Evolutionary conservation across 2,329 filamentous ascomycete genomes (phyloP).

Genomic region (Fusarium brachygibbosum): DNA sequence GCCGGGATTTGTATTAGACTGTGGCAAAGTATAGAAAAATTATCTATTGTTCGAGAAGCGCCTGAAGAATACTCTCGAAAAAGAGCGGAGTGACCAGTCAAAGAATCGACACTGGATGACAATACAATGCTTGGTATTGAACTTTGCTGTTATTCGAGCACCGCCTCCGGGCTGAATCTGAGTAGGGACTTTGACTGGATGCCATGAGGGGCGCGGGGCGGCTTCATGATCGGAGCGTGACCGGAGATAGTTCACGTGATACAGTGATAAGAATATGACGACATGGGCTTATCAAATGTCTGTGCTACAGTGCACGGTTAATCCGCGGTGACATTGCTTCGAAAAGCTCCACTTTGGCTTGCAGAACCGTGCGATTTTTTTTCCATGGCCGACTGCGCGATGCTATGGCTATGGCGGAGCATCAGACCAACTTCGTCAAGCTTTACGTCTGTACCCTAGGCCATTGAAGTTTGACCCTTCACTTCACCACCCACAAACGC

Average conservation of each 20-base stretch:
- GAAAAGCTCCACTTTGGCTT: slow-evolving; percentile 24
- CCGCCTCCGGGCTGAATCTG: slow-evolving; percentile 2
- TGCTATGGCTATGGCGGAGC: slow-evolving; percentile 47
- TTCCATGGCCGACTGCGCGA: slow-evolving; percentile 39
- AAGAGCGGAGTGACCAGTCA: background rate
- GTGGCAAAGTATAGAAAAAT: slow-evolving; percentile 29
- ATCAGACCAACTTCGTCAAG: slow-evolving; percentile 48
- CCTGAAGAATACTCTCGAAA: background rate
- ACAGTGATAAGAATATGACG: slow-evolving; percentile 30
- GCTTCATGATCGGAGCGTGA: slow-evolving; percentile 28
- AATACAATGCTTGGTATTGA: background rate
- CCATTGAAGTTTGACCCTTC: slow-evolving; percentile 42
- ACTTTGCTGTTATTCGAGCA: background rate
- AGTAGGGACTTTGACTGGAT: slow-evolving; percentile 7
- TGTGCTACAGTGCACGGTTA: slow-evolving; percentile 38
- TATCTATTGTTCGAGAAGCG: background rate
- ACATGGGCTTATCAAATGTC: slow-evolving; percentile 44
- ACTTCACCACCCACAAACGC: slow-evolving; percentile 28
- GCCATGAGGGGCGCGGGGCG: slow-evolving; percentile 21
- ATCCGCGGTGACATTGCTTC: slow-evolving; percentile 25
- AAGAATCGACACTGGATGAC: background rate
- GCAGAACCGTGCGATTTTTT: slow-evolving; percentile 48
- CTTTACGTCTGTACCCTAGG: slow-evolving; percentile 23
- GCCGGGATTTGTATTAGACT: slow-evolving; percentile 7
- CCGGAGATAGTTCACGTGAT: slow-evolving; percentile 21